Percentiles rank a stretch among this genome's conserved stretches.
These are phyloP conservation scores for Dactylella cylindrospora DNA, from an alignment of 2,329 filamentous ascomycete species.

Conservation along the genomic window DNA sequence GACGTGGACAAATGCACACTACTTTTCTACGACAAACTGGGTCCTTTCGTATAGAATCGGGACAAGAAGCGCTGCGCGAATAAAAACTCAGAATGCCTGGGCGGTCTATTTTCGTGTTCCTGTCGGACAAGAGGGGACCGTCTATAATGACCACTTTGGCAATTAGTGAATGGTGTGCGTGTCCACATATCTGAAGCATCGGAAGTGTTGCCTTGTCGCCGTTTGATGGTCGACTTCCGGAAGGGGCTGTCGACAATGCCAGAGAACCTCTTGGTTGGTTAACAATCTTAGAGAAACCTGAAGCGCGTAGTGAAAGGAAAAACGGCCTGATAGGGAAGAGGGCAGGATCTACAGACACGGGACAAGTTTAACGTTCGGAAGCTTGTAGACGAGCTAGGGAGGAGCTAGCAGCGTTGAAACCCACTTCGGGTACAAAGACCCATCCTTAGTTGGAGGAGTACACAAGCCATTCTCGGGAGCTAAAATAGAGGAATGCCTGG, in stretches of 20 bases:
- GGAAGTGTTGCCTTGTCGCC: slow-evolving; percentile 32
- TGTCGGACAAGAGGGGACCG: slow-evolving; percentile 11
- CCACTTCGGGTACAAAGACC: too few relatives aligned
- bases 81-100: too few relatives aligned
- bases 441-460: too few relatives aligned
- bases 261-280: not conserved
- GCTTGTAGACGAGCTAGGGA: not conserved
- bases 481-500: too few relatives aligned
- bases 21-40: too few relatives aligned
- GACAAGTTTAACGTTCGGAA: not conserved
- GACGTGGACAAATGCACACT: too few relatives aligned
- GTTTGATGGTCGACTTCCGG: too few relatives aligned
- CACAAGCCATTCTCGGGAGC: too few relatives aligned
- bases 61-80: too few relatives aligned
- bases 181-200: slow-evolving; percentile 36
- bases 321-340: too few relatives aligned
- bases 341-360: not conserved
- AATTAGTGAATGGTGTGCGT: not conserved
- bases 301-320: slow-evolving; percentile 27
- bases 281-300: slow-evolving; percentile 10
- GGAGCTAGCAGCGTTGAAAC: not conserved
- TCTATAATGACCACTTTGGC: not conserved
- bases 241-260: not conserved
- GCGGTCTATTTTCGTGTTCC: slow-evolving; percentile 20
- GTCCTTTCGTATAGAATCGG: too few relatives aligned